Evolutionary conservation across 495 filamentous ascomycete genomes (phyloP).

Genomic region (Parathielavia appendiculata): DNA sequence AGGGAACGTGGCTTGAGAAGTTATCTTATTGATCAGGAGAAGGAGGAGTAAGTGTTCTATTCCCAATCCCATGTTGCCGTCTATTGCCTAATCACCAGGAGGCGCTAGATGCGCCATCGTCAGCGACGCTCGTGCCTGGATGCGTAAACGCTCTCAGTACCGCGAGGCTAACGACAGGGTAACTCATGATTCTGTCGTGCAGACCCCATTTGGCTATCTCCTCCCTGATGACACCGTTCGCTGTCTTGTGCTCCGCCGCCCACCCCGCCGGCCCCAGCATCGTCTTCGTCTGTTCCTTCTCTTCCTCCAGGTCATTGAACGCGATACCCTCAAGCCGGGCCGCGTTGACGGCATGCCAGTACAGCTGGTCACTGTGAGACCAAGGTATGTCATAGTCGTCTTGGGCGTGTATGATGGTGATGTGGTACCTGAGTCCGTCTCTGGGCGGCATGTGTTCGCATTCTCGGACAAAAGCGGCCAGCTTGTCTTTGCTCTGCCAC

Average conservation of each 20-base stretch:
- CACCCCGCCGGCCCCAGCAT: conserved; percentile 4
- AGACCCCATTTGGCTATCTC: conserved; percentile 26
- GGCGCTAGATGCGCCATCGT: too few relatives aligned
- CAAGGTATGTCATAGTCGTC: conserved; percentile 74
- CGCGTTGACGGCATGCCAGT: conserved; percentile 50
- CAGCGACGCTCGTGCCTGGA: too few relatives aligned
- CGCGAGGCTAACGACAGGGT: conserved; percentile 53
- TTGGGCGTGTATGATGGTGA: conserved; percentile 65
- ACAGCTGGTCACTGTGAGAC: conserved; percentile 51
- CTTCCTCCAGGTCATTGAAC: conserved; percentile 16
- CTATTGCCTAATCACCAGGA: too few relatives aligned
- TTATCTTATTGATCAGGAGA: too few relatives aligned
- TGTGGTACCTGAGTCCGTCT: conserved; percentile 39
- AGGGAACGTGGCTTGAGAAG: too few relatives aligned
- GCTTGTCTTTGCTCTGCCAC: conserved; percentile 45
- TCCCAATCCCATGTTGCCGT: too few relatives aligned
- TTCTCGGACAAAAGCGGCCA: conserved; percentile 39
- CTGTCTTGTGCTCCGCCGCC: conserved; percentile 11
- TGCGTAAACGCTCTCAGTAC: conserved; percentile 56
- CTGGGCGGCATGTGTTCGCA: conserved; percentile 36
- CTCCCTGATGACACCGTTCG: conserved; percentile 27
- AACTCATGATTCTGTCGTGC: conserved; percentile 53
- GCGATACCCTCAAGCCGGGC: conserved; percentile 23
- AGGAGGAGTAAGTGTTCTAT: too few relatives aligned
- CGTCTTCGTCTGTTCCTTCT: conserved; percentile 12